Conservation (phyloP, 495 filamentous ascomycete species). For the Talaromyces adpressus region DNA sequence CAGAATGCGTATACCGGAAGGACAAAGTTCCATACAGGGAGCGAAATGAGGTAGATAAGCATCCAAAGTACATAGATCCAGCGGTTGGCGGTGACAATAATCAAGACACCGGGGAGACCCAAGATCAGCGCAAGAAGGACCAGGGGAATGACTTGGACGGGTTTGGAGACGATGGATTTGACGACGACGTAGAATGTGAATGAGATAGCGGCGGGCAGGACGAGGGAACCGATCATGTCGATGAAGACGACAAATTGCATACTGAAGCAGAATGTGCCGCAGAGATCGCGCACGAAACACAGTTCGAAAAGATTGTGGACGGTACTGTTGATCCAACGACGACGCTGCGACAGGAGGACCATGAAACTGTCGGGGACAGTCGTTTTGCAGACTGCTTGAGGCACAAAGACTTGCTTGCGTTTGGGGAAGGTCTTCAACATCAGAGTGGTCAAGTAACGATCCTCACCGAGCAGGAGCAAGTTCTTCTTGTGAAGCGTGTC, state of each 20-base stretch:
- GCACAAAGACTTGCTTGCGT: constrained; percentile 97
- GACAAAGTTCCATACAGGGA: constrained; percentile 97
- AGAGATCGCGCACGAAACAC: constrained; percentile 89
- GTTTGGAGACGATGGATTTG: constrained; percentile 73
- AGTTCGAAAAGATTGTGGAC: constrained; percentile 99
- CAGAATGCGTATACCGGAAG: constrained; percentile 94
- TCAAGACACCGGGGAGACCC: constrained; percentile 85
- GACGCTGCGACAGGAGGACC: constrained; percentile 86
- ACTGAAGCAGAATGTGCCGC: constrained; percentile 98
- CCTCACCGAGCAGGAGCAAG: constrained; percentile 86
- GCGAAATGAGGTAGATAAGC: constrained; percentile 86
- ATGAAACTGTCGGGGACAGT: constrained; percentile 89
- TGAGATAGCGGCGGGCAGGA: constrained; percentile 89
- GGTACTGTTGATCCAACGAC: constrained; percentile 99
- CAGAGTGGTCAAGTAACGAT: constrained; percentile 92
- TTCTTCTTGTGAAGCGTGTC: constrained; percentile 99
- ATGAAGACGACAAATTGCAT: constrained; percentile 99
- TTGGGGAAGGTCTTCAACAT: constrained; percentile 99
- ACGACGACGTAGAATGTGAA: constrained; percentile 96
- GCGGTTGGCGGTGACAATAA: constrained; percentile 92
- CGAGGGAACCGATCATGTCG: constrained; percentile 89
- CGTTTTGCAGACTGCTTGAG: constrained; percentile 97
- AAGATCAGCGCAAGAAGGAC: constrained; percentile 87
- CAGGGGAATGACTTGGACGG: constrained; percentile 88
- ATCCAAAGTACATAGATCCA: constrained; percentile 95